phyloP scores from a whole-genome alignment of 1,139 yeast genomes.

The Meyerozyma carpophila region DNA sequence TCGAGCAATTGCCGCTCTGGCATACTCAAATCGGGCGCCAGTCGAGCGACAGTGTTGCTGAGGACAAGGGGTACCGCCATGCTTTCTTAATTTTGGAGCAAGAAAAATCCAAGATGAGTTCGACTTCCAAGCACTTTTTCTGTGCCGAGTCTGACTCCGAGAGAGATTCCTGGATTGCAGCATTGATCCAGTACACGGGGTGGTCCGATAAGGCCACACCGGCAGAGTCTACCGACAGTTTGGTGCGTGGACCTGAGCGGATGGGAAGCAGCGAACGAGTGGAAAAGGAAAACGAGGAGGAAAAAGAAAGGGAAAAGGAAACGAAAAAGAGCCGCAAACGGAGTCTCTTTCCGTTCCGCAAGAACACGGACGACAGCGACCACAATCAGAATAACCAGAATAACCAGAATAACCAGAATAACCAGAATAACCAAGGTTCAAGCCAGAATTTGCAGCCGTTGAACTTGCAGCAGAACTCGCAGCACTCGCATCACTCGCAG shows the following conservation, averaged over 20 bases:
- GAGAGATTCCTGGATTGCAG: slow-evolving; percentile 72
- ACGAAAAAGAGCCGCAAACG: slow-evolving; percentile 51
- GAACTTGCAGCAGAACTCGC: not conserved
- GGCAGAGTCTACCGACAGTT: slow-evolving; percentile 9
- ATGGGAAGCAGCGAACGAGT: not conserved
- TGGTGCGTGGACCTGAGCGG: slow-evolving; percentile 2
- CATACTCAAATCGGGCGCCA: slow-evolving; percentile 65
- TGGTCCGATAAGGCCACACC: slow-evolving; percentile 7
- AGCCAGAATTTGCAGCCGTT: not conserved
- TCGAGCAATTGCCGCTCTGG: slow-evolving; percentile 55
- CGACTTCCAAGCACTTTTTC: slow-evolving; percentile 59
- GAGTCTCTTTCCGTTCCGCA: slow-evolving; percentile 56
- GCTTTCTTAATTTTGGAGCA: slow-evolving; percentile 71
- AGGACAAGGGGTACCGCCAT: slow-evolving; percentile 69
- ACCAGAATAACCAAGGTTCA: not conserved
- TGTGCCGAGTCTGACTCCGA: slow-evolving; percentile 83
- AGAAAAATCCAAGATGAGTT: slow-evolving; percentile 48
- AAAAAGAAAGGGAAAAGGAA: slow-evolving; percentile 34
- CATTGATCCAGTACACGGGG: slow-evolving; percentile 43
- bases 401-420: not conserved
- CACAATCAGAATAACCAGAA: not conserved
- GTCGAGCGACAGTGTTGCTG: slow-evolving; percentile 53
- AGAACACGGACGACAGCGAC: slow-evolving; percentile 6
- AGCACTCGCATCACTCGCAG: not conserved
- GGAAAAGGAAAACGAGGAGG: not conserved